A percentile compares a stretch with the other conserved stretches of the same genome.
phyloP scores from a whole-genome alignment of 2,329 filamentous ascomycete genomes.

The Aspergillus pseudoterreus region DNA sequence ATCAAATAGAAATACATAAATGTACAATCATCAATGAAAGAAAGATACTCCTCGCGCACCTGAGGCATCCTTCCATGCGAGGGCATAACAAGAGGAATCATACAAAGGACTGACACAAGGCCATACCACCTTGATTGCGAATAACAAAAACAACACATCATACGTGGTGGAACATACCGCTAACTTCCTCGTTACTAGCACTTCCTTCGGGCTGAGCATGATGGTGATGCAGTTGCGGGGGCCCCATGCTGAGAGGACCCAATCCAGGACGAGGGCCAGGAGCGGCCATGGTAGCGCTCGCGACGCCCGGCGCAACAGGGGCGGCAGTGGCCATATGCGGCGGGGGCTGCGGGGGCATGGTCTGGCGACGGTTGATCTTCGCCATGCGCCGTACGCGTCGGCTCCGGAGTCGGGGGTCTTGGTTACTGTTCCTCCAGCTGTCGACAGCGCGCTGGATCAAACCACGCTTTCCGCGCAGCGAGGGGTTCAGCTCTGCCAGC shows the following conservation, averaged over 20 bases:
- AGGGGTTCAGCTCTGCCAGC: constrained; percentile 85
- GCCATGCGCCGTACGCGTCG: constrained; percentile 90
- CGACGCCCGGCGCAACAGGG: constrained; percentile 61
- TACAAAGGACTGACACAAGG: constrained; percentile 12
- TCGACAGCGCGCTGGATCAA: constrained; percentile 96
- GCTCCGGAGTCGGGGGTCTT: constrained; percentile 86
- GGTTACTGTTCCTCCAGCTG: constrained; percentile 98
- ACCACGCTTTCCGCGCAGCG: constrained; percentile 86
- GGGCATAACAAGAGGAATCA: constrained; percentile 1
- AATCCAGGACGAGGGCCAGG: constrained; percentile 29
- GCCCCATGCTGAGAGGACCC: constrained; percentile 66
- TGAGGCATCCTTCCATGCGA: constrained; percentile 7
- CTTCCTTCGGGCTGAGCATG: constrained; percentile 66
- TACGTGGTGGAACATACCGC: constrained; percentile 98
- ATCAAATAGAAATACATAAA: constrained; percentile 4
- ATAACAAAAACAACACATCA: constrained; percentile 47
- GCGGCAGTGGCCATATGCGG: constrained; percentile 63
- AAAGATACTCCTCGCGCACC: not conserved
- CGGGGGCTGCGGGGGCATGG: constrained; percentile 57
- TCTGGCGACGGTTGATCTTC: constrained; percentile 87
- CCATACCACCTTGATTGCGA: constrained; percentile 5
- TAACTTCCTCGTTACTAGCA: constrained; percentile 65
- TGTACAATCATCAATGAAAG: not conserved
- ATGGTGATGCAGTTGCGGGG: constrained; percentile 68
- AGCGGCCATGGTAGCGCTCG: constrained; percentile 57